Conservation (phyloP, 2,329 filamentous ascomycete genomes). For the Colletotrichum salicis region DNA sequence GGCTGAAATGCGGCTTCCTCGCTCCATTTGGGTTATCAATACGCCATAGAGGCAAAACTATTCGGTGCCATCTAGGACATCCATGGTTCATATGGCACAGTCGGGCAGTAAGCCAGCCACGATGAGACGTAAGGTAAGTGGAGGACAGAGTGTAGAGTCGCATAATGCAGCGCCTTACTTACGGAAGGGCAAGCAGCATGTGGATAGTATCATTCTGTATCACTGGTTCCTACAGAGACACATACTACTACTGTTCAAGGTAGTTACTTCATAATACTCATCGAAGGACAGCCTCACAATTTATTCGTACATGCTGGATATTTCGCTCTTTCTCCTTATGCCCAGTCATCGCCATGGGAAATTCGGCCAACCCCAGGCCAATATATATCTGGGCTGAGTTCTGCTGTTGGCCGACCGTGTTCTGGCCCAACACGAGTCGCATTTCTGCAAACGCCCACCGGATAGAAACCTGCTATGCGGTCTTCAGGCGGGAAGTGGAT, state of each 20-base stretch:
- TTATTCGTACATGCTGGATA: too few relatives aligned
- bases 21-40: background rate
- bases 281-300: too few relatives aligned
- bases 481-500: background rate
- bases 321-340: too few relatives aligned
- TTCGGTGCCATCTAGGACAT: background rate
- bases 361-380: background rate
- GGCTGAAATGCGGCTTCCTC: background rate
- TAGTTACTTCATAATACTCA: too few relatives aligned
- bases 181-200: background rate
- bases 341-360: background rate
- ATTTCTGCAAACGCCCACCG: background rate
- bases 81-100: too few relatives aligned
- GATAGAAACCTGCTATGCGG: background rate
- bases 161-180: background rate
- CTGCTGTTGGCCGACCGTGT: background rate
- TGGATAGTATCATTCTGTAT: too few relatives aligned
- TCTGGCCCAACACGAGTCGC: background rate
- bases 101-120: background rate
- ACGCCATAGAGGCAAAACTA: background rate
- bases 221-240: too few relatives aligned
- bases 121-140: background rate
- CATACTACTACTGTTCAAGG: too few relatives aligned
- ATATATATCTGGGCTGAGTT: background rate
- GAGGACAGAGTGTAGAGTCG: background rate